Evolutionary conservation across 2,329 filamentous ascomycete species (phyloP).

Genomic region (Nigrospora oryzae): DNA sequence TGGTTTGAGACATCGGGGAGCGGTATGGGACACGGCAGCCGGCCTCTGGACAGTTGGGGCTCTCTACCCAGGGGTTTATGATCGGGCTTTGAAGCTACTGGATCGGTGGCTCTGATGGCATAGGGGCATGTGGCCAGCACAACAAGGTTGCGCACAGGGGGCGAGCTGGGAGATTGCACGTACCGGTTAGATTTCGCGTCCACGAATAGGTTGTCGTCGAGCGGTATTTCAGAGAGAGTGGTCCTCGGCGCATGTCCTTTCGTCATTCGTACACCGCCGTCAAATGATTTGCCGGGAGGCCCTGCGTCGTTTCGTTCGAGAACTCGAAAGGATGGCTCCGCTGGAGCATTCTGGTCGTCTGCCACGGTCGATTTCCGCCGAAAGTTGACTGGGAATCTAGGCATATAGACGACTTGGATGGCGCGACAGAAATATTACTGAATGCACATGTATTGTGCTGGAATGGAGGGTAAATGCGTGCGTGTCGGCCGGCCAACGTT

Average conservation of each 20-base stretch:
- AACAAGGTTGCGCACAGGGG: no score
- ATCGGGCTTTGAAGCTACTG: neutral
- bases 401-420: constrained; percentile 36
- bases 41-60: neutral
- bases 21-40: neutral
- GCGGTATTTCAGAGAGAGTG: constrained; percentile 26
- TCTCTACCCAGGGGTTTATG: neutral
- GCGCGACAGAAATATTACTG: constrained; percentile 7
- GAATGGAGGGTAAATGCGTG: constrained; percentile 6
- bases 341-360: constrained; percentile 41
- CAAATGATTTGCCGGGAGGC: constrained; percentile 35
- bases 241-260: constrained; percentile 29
- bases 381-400: constrained; percentile 53
- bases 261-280: constrained; percentile 36
- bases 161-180: constrained; percentile 17
- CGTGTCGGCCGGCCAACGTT: no score
- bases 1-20: neutral
- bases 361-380: constrained; percentile 53
- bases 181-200: constrained; percentile 49
- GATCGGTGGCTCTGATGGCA: neutral
- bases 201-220: constrained; percentile 49
- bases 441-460: constrained; percentile 10
- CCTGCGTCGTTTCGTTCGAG: constrained; percentile 42
- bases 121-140: neutral
- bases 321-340: constrained; percentile 49